Evolutionary conservation across 805 yeast genomes (phyloP), one percentile per base, ranked within the genome.

Genomic region (Lachancea quebecensis): DNA sequence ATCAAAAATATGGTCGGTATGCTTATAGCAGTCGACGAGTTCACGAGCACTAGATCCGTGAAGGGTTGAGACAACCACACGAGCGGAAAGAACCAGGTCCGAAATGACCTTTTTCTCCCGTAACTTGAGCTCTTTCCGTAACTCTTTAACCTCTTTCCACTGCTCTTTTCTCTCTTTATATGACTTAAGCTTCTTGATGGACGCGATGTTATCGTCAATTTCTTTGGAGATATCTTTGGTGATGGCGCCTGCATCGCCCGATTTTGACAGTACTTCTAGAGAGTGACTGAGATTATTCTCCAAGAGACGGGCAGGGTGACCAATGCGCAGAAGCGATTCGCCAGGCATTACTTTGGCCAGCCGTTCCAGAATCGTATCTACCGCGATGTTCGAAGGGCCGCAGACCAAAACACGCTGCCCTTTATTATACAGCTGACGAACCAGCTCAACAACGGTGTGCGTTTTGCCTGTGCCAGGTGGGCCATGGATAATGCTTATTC

Each of bases 361-460:
- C 47, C 97, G 69, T 62, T 91, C 97, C 39, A 90, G 64, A 12
- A 91, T 84, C 0, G 95, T 91, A 61, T 91, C 98, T 1, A 90
- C 95, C 1, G 96, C 79, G 12, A 89, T 81, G 60, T 91, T 91
- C 0, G 97, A 89, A 0, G 98, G 95, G 0, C 96, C 97, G 67
- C 97, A 90, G 0, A 91, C 90, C 27, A 91, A 67, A 0, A 91
- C 81, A 38, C 89, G 62, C 49, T 76, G 71, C 7, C 77, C 76
- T 28, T 64, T 65, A 8, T 67, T 68, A 1, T 79, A 71, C 41
- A 88, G 67, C 58, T 90, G 96, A 42, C 83, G 76, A 32, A 89
- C 81, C 7, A 86, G 67, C 56, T 91, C 97, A 9, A 90, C 79
- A 5, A 91, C 55, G 0, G 97, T 90, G 50, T 82, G 82, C 0